Base-by-base conservation (phyloP, 441 rosid species). In the Euphorbia schlechtendalii region DNA sequence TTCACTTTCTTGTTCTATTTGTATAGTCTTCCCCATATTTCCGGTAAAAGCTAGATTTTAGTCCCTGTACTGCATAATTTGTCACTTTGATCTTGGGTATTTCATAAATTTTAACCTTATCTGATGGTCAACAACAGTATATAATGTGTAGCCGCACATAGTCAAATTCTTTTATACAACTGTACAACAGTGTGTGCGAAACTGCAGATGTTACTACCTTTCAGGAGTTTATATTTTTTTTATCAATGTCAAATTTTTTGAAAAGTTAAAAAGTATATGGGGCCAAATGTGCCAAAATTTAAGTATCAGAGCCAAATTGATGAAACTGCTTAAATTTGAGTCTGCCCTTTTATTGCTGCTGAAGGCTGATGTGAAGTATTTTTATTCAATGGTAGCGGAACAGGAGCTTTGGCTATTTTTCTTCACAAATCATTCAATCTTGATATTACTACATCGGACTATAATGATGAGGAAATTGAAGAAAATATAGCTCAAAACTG, bases 401-500 rank as follows among this genome's bases (percentile, higher is more conserved):
- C 97, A 30, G 96, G 97, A 67, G 96, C 93, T 71, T 81, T 93
- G 79, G 96, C 96, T 49, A 90, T 93, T 56, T 93, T 88, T 69
- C 92, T 93, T 57, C 70, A 56, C 57, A 84, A 80, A 60, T 74
- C 86, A 59, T 80, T 82, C 70, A 24, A 73, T 68, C 86, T 93
- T 65, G 96, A 93, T 73, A 76, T 93, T 63, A 86, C 97, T 51
- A 87, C 96, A 49, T 93, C 97, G 32, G 97, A 93, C 74, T 93
- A 86, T 51, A 67, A 77, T 65, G 99, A 93, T 67, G 80, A 76
- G 65, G 97, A 90, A 80, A 88, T 93, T 52, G 92, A 90, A 74
- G 96, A 90, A 48, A 90, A 93, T 72, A 90, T 93, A 75, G 86
- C 85, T 69, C 83, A 86, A 54, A 93, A 93, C 76, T 90, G 95